Conservation (phyloP, 345 rosid species). For the Citrus hindsii region DNA sequence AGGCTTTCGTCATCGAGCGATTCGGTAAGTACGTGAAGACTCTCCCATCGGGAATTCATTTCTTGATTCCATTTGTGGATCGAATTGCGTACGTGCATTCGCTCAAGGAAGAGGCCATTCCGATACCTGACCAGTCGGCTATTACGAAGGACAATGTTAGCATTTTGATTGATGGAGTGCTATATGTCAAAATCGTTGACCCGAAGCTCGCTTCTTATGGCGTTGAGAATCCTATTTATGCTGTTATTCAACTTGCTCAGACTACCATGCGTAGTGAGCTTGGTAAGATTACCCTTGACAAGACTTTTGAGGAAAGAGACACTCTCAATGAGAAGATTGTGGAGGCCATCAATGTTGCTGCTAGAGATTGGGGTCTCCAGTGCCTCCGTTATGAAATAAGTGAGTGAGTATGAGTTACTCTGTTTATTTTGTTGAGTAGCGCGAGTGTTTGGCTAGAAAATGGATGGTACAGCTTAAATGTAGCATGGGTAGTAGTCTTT, state of each 20-base stretch:
- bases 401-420: conserved; percentile 28
- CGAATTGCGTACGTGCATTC: conserved; percentile 94
- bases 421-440: too few species aligned
- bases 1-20: conserved; percentile 82
- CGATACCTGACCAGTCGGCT: conserved; percentile 86
- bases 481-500: too few species aligned
- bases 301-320: conserved; percentile 95
- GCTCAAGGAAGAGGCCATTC: conserved; percentile 94
- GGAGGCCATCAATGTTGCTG: conserved; percentile 92
- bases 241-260: conserved; percentile 90
- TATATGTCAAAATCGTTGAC: conserved; percentile 91
- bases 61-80: conserved; percentile 83
- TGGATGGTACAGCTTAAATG: too few species aligned
- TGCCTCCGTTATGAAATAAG: conserved; percentile 98
- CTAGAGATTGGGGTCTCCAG: conserved; percentile 85
- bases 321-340: conserved; percentile 90
- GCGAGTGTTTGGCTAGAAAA: too few species aligned
- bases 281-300: conserved; percentile 94
- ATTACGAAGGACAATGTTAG: conserved; percentile 95
- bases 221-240: conserved; percentile 88
- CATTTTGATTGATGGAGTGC: conserved; percentile 88
- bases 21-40: conserved; percentile 84
- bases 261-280: conserved; percentile 98
- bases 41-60: conserved; percentile 77
- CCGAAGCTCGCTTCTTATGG: conserved; percentile 90